A percentile compares a stretch with the other conserved stretches of the same genome.
phyloP scores from a whole-genome alignment of 1,284 basidiomycete genomes.

The Ustilago crameri region DNA sequence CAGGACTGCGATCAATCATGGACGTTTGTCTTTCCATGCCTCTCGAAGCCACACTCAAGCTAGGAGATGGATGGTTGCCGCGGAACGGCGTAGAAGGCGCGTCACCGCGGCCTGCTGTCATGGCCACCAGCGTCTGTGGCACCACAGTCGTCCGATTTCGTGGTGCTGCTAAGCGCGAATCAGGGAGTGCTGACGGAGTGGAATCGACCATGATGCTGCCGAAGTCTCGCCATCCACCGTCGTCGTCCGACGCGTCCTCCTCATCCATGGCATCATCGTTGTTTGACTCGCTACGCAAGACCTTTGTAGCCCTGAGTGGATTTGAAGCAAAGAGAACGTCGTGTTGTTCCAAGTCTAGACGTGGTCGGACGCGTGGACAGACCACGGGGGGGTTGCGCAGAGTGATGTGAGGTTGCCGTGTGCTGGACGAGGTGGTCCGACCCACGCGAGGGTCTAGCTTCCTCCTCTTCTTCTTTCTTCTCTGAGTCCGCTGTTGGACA shows the following conservation, averaged over 20 bases:
- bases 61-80: slow-evolving; percentile 6
- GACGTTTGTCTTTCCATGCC: slow-evolving; percentile 3
- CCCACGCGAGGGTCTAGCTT: slow-evolving; percentile 35
- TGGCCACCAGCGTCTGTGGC: neutral
- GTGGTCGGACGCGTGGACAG: slow-evolving; percentile 18
- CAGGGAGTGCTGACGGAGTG: slow-evolving; percentile 5
- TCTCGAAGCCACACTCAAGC: slow-evolving; percentile 6
- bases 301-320: slow-evolving; percentile 7
- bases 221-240: slow-evolving; percentile 19
- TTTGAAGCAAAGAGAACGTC: slow-evolving; percentile 42
- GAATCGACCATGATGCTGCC: slow-evolving; percentile 14
- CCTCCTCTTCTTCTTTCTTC: slow-evolving; percentile 27
- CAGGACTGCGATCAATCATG: slow-evolving; percentile 17
- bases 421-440: slow-evolving; percentile 7
- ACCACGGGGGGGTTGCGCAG: slow-evolving; percentile 44
- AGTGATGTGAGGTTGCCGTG: slow-evolving; percentile 1
- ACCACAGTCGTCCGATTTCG: slow-evolving; percentile 1
- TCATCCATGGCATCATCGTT: neutral
- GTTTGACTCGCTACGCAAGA: neutral
- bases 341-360: slow-evolving; percentile 45
- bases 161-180: slow-evolving; percentile 23
- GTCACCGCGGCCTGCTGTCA: neutral
- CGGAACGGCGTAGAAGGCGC: slow-evolving; percentile 7
- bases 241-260: slow-evolving; percentile 13
- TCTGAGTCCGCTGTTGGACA: slow-evolving; percentile 7